Base-by-base conservation (phyloP, 257 asterid genomes). In the Osmanthus fragrans region DNA sequence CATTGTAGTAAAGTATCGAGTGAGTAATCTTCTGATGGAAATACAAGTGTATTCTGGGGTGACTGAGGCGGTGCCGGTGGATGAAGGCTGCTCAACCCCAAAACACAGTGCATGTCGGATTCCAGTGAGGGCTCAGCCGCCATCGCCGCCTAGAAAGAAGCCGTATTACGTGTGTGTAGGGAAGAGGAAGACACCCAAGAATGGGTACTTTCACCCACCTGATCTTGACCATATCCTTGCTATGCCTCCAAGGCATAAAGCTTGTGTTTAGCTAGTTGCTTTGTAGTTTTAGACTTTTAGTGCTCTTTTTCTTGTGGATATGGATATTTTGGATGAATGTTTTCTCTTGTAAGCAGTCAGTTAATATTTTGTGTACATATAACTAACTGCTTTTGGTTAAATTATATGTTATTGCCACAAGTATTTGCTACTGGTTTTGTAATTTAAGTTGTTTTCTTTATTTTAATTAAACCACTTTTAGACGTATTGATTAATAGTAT, bases 101-200 rank as follows among this genome's bases (percentile, higher is more conserved):
- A 74, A 73, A 10, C 73, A 76, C 16, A 73, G 68, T 8, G 75
- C 30, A 7, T 73, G 75, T 74, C 78, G 51, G 72, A 79, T 79
- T 67, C 79, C 79, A 25, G 71, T 0, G 71, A 67, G 10, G 71
- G 18, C 8, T 40, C 4, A 0, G 6, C 82, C 82, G 36, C 82
- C 82, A 15, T 71, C 82, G 72, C 79, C 82, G 64, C 82, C 82
- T 63, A 49, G 79, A 74, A 79, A 79, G 82, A 79, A 79, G 71
- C 78, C 42, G 71, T n/a, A 5, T 7, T 32, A 58, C 65, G 39
- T 3, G 0, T 73, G 74, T 0, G 73, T 25, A 73, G 45, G 67
- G 56, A 66, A 47, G 29, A 67, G 23, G 65, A 66, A 49, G 75
- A 29, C 70, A 6, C 82, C 79, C 30, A 71, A 73, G 54, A 73